Evolutionary conservation across 768 basidiomycete genomes (phyloP), one percentile per base, ranked within the genome.

Genomic region (Russula dissimulans): DNA sequence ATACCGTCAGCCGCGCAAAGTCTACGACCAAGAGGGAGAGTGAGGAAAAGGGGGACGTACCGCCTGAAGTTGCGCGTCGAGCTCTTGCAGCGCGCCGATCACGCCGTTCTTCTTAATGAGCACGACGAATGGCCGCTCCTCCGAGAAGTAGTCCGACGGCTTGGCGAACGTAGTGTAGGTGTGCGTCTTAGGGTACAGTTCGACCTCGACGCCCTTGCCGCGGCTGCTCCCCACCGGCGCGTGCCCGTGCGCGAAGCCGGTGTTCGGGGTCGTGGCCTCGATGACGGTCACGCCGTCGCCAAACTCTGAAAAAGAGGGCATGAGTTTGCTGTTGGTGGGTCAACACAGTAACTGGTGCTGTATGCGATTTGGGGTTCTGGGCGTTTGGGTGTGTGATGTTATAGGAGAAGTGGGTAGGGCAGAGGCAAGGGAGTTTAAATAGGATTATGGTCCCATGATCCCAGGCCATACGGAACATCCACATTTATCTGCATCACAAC

Each of bases 81-180:
- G 80, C 67, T 82, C 83, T 69, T 87, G 76, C 41, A 92, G 70
- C 9, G 91, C 91, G 36, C 71, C 78, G 60, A 85, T 79, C 34
- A 91, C 68, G 46, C 89, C 87, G n/a, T 78, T 78, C 67, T 80
- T 82, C 15, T 77, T 78, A 57, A 91, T 87, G 3, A 74, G 78
- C 49, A 91, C 77, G 65, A 89, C 86, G 75, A 89, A 91, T 0
- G 85, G 84, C 45, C 85, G 73, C 32, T 84, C 80, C 59, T 81
- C 77, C 6, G 81, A 65, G 52, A 69, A 65, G 53, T 67, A 68
- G 47, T 70, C 63, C 1, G 38, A 3, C n/a, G 34, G 57, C 36
- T 47, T 56, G 31, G 66, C 39, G 38, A 65, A 54, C 2, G 48
- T 55, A 32, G 10, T 48, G 5, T 14, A 3, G 34, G 5, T 1